phyloP scores from a whole-genome alignment of 2,329 filamentous ascomycete species.

The Aureobasidium sp. region DNA sequence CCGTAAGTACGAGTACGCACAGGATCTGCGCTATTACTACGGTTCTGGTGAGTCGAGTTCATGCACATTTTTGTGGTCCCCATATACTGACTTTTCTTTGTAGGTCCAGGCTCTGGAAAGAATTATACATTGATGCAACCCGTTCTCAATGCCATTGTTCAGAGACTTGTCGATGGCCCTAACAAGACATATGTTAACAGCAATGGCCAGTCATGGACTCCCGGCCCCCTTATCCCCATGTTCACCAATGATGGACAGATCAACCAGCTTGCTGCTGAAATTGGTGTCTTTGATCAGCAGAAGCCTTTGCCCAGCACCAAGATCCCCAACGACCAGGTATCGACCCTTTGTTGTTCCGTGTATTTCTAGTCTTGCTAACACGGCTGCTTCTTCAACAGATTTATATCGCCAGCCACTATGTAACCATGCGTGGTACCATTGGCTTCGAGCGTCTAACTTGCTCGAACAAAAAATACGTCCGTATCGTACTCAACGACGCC shows the following conservation, averaged over 20 bases:
- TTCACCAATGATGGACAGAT: conserved; percentile 64
- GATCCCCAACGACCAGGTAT: conserved; percentile 35
- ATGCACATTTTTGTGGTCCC: conserved; percentile 21
- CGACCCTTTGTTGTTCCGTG: neutral
- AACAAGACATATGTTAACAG: conserved; percentile 41
- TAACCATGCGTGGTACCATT: conserved; percentile 59
- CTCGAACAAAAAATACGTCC: conserved; percentile 42
- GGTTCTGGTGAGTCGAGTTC: neutral
- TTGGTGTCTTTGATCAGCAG: conserved; percentile 56
- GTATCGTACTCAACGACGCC: conserved; percentile 56
- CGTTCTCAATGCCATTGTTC: conserved; percentile 49
- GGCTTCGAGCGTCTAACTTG: conserved; percentile 59
- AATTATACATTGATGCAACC: conserved; percentile 56
- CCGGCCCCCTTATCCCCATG: conserved; percentile 53
- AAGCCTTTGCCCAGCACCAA: conserved; percentile 41
- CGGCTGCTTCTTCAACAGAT: conserved; percentile 29
- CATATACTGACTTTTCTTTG: conserved; percentile 30
- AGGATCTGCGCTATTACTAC: conserved; percentile 58
- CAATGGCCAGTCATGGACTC: conserved; percentile 41
- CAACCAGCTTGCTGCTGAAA: conserved; percentile 52
- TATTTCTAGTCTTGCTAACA: neutral
- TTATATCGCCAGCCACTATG: conserved; percentile 51
- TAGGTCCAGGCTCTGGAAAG: conserved; percentile 50
- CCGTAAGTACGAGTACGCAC: conserved; percentile 56
- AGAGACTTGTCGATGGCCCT: conserved; percentile 48